A percentile compares a stretch with the other conserved stretches of the same genome.
Evolutionary conservation across 306 rosid species (phyloP).

Genomic region (Sechiopsis laciniata): DNA sequence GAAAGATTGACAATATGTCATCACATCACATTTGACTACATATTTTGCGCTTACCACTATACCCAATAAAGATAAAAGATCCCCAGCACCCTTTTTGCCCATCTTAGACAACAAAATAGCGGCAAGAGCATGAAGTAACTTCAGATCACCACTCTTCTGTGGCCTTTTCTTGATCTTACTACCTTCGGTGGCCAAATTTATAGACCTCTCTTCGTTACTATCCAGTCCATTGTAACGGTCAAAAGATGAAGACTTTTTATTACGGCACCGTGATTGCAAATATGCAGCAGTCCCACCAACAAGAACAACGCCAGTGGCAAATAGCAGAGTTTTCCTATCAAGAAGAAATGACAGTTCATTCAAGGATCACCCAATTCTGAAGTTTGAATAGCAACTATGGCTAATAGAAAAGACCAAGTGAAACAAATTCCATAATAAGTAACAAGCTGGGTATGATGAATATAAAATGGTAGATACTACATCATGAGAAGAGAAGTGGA

Average conservation of each 20-base stretch:
- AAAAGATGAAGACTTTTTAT: conserved; percentile 34
- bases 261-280: conserved; percentile 55
- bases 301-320: conserved; percentile 74
- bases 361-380: background rate
- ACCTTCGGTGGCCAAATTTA: conserved; percentile 28
- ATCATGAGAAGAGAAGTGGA: background rate
- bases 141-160: conserved; percentile 54
- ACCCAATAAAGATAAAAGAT: conserved; percentile 56
- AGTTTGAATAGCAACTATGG: conserved; percentile 12
- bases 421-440: background rate
- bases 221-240: conserved; percentile 48
- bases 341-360: background rate
- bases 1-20: background rate
- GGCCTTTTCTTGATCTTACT: conserved; percentile 29
- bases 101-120: conserved; percentile 65
- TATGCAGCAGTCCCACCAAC: conserved; percentile 90
- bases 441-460: background rate
- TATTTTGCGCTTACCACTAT: conserved; percentile 59
- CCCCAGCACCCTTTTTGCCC: conserved; percentile 64
- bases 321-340: conserved; percentile 69
- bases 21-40: conserved; percentile 9
- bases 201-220: conserved; percentile 31
- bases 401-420: background rate
- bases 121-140: conserved; percentile 69
- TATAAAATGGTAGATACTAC: too few relatives aligned